Evolutionary conservation across 2,329 filamentous ascomycete genomes (phyloP), one percentile per base, ranked within the genome.

Genomic region (Colletotrichum karsti): DNA sequence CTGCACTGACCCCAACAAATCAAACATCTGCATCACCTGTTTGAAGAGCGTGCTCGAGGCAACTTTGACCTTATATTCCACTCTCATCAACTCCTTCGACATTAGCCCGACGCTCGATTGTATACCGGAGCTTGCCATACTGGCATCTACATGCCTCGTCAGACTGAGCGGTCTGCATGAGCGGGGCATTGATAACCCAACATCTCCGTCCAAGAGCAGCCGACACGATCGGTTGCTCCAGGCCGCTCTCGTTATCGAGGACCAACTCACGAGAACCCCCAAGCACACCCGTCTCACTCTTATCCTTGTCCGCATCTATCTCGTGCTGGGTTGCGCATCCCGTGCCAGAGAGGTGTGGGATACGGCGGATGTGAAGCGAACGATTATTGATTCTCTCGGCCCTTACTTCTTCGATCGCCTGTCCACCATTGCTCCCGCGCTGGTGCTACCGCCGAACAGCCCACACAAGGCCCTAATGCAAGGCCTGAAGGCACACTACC

Each of bases 341-440:
- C 79, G 81, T 18, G 85, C 84, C 0, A 77, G 82, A 24, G 74
- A 83, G 35, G 75, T 87, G 2, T 89, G 87, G 86, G 77, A 80
- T 10, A 79, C 79, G 0, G 79, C 88, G 9, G 85, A 82, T 3
- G 83, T 90, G 2, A 90, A 90, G 75, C 82, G 87, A 22, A 86
- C 85, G 0, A 86, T 88, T 28, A 83, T 87, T n/a, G 87, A 89
- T 69, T 85, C 86, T 0, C 79, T 90, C 1, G 86, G 80, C 3
- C 83, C 86, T 0, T 76, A 88, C 1, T 87, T 87, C 66, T 84
- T 86, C 67, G 88, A 90, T 72, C 82, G 88, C 2, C 76, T 89
- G 6, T 85, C 86, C 1, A 85, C 81, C 1, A 74, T 89, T 2
- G 79, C 87, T 0, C 87, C 87, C 0, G 79, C 78, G 0, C 71